Conservation (phyloP, 139 green algal genomes). For the Deuterostichococcus epilithicus region DNA sequence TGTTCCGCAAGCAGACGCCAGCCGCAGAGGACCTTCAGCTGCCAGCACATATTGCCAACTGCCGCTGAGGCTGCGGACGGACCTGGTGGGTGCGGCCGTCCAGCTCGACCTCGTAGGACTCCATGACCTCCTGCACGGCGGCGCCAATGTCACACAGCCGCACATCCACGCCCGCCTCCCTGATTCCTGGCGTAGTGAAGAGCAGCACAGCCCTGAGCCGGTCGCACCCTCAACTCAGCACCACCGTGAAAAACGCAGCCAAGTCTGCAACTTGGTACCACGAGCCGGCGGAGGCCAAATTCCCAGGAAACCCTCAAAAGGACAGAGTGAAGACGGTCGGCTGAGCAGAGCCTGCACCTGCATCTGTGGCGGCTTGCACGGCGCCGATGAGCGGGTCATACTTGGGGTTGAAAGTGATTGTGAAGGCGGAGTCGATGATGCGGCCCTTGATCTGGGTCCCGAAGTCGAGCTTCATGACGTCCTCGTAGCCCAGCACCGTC, state of each 20-base stretch:
- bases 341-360: slow-evolving; percentile 23
- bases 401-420: slow-evolving; percentile 89
- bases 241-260: too few relatives aligned
- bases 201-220: too few relatives aligned
- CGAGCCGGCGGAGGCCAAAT: too few relatives aligned
- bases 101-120: slow-evolving; percentile 95
- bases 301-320: too few relatives aligned
- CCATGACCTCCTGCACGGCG: slow-evolving; percentile 91
- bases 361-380: slow-evolving; percentile 91
- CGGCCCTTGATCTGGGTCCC: slow-evolving; percentile 84
- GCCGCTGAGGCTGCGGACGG: too few relatives aligned
- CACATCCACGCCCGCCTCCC: slow-evolving; percentile 89
- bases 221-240: too few relatives aligned
- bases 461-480: slow-evolving; percentile 99
- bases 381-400: slow-evolving; percentile 87
- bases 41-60: too few relatives aligned
- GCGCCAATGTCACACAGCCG: slow-evolving; percentile 94
- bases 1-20: too few relatives aligned
- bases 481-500: slow-evolving; percentile 94
- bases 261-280: too few relatives aligned
- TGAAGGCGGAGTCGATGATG: slow-evolving; percentile 98
- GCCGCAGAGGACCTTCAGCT: too few relatives aligned
- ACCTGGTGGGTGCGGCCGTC: slow-evolving; percentile 86
- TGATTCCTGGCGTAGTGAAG: slow-evolving; percentile 78
- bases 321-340: too few relatives aligned